Evolutionary conservation across 2,329 filamentous ascomycete species (phyloP).

Genomic region (Clonostachys byssicola): DNA sequence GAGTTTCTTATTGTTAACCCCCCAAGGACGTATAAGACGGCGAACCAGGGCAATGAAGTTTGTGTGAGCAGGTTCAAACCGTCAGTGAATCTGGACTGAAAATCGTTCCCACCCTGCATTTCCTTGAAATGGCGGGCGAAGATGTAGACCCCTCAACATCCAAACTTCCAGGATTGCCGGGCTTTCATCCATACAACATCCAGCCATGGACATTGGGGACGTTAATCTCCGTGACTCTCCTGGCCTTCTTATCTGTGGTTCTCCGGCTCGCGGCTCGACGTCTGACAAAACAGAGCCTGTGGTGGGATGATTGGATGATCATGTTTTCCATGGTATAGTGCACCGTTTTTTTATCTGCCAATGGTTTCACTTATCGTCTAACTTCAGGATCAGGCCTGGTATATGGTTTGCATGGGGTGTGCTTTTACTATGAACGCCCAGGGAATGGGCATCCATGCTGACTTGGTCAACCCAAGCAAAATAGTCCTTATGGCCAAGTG

Average conservation of each 20-base stretch:
- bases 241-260: conserved; percentile 29
- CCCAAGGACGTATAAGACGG: too few species aligned
- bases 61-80: too few species aligned
- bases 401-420: conserved; percentile 37
- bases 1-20: too few species aligned
- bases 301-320: conserved; percentile 48
- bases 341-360: background rate
- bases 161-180: conserved; percentile 15
- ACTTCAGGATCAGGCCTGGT: conserved; percentile 23
- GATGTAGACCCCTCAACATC: background rate
- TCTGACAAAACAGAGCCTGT: conserved; percentile 34
- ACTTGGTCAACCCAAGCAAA: conserved; percentile 22
- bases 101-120: too few species aligned
- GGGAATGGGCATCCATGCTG: conserved; percentile 42
- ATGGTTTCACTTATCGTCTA: background rate
- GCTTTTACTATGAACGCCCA: conserved; percentile 39
- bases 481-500: conserved; percentile 40
- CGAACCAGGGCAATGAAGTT: too few species aligned
- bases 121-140: too few species aligned
- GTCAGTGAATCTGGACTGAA: too few species aligned
- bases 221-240: conserved; percentile 30
- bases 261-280: conserved; percentile 34
- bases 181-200: conserved; percentile 26
- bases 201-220: conserved; percentile 37
- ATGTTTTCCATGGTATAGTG: conserved; percentile 37